Percentiles rank a stretch among this genome's conserved stretches.
phyloP scores from a whole-genome alignment of 495 filamentous ascomycete genomes.

The Penicillium subrubescens region DNA sequence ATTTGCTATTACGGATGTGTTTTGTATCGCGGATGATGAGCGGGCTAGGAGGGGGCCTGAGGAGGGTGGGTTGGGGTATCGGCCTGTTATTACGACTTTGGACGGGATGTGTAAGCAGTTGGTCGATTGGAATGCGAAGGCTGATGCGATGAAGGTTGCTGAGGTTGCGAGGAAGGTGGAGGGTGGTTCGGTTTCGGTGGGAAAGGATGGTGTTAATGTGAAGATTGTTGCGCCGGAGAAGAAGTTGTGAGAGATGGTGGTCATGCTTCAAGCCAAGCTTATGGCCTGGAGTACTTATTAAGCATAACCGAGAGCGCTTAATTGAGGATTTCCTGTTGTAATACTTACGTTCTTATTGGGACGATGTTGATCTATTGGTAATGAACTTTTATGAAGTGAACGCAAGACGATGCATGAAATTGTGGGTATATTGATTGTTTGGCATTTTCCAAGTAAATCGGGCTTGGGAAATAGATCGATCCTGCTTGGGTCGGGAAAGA shows the following conservation, averaged over 20 bases:
- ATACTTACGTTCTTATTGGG: too few relatives aligned
- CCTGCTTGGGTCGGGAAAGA: not conserved
- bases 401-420: not conserved
- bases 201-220: constrained; percentile 24
- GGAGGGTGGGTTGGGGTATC: constrained; percentile 55
- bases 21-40: constrained; percentile 50
- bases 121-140: constrained; percentile 51
- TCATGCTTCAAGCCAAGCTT: too few relatives aligned
- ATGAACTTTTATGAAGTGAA: not conserved
- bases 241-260: constrained; percentile 5
- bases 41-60: constrained; percentile 43
- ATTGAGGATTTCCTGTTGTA: not conserved
- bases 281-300: not conserved
- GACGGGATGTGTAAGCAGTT: constrained; percentile 58
- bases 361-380: not conserved
- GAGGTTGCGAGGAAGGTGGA: constrained; percentile 11
- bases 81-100: constrained; percentile 51
- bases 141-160: constrained; percentile 13
- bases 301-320: not conserved
- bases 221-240: constrained; percentile 25
- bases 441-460: not conserved
- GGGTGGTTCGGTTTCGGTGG: constrained; percentile 14
- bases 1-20: constrained; percentile 53
- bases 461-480: not conserved
- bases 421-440: not conserved